Evolutionary conservation across 192 early-diverging fungal species (phyloP), one percentile per base, ranked within the genome.

Genomic region (Entomortierella beljakovae): DNA sequence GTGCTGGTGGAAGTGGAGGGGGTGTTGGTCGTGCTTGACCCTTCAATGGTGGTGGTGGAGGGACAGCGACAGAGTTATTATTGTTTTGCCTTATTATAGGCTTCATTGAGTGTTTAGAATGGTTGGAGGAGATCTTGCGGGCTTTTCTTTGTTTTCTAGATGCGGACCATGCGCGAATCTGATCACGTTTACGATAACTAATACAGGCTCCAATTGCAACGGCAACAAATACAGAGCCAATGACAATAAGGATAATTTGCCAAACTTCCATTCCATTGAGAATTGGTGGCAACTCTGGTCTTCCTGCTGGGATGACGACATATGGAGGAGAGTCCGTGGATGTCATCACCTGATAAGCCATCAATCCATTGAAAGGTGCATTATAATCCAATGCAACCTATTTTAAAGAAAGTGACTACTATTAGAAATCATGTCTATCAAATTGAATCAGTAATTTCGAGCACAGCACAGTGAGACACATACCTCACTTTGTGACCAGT

Each of bases 351-450:
- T 86, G 85, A 63, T 88, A 85, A 13, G 87, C 87, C 61, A 88
- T 61, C 46, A 88, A 43, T 3, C 75, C 77, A 20, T 82, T 76
- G 48, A 86, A 87, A 9, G 85, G 84, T 13, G 85, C 84, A 63
- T 87, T 88, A 50, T 88, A 87, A 38, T 88, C 86, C 35, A 88
- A 31, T 1, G 86, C 86, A 18, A 88, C 86, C 79, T 81, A 57
- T 8, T 10, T 32, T 25, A 16, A 10, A 43, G 40, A 35, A 8
- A 57, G 20, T 26, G 34, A 32, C 16, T 25, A 28, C 16, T 54
- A 52, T 7, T n/a, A n/a, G 20, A 15, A 37, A 54, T 18, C 1
- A 37, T 37, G 26, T n/a, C 2, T 42, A 43, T 31, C 20, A 22
- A 37, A 31, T 6, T 38, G 35, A 37, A 58, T 15, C 34, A 22